These are phyloP conservation scores for Melanogaster broomeanus DNA, from an alignment of 768 basidiomycete species.

Conservation along the genomic window DNA sequence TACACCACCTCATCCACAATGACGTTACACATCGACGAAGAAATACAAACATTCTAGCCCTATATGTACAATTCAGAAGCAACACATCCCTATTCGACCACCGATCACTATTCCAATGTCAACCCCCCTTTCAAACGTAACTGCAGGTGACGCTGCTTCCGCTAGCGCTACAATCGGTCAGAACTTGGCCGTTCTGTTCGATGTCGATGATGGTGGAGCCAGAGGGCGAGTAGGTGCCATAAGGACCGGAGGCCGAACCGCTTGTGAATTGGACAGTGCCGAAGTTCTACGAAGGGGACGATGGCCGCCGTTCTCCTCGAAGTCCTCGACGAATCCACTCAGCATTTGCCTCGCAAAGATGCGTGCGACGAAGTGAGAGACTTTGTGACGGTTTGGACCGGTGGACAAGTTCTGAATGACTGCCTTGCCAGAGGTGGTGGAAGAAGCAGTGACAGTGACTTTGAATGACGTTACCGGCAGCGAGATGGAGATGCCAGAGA, in stretches of 20 bases:
- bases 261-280: conserved; percentile 3
- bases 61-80: too few species aligned
- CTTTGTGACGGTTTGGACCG: not conserved
- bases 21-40: too few species aligned
- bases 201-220: conserved; percentile 3
- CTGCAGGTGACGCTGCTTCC: conserved; percentile 4
- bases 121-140: too few species aligned
- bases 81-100: too few species aligned
- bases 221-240: not conserved
- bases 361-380: not conserved
- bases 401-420: too few species aligned
- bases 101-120: too few species aligned
- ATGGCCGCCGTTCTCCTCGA: not conserved
- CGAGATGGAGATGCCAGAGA: conserved; percentile 4
- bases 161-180: conserved; percentile 1
- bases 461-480: conserved; percentile 10
- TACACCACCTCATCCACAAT: too few species aligned
- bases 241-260: not conserved
- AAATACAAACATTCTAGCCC: too few species aligned
- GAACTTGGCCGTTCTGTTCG: not conserved
- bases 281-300: conserved; percentile 6
- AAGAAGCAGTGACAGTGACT: not conserved
- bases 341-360: conserved; percentile 6
- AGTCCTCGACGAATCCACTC: conserved; percentile 17
- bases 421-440: not conserved